A percentile compares a stretch with the other conserved stretches of the same genome.
phyloP scores from a whole-genome alignment of 768 basidiomycete genomes.

The Tephrocybe sp. region DNA sequence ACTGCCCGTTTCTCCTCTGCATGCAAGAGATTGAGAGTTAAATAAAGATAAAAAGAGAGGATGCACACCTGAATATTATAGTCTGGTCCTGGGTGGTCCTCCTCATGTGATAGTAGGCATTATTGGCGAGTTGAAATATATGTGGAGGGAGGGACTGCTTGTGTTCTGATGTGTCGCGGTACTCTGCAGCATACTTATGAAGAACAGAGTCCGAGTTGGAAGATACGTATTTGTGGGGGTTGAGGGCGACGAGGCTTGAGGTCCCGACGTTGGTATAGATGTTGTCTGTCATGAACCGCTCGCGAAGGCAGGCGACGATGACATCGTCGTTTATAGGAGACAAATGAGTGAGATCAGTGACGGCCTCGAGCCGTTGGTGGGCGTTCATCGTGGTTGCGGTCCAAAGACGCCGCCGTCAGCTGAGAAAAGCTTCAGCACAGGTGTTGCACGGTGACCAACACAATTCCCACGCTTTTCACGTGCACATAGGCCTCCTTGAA shows the following conservation, averaged over 20 bases:
- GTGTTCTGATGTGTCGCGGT: constrained; percentile 68
- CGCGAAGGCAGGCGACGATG: constrained; percentile 80
- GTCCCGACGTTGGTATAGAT: constrained; percentile 77
- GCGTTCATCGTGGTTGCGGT: constrained; percentile 32
- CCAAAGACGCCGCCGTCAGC: constrained; percentile 9
- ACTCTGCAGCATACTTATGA: constrained; percentile 84
- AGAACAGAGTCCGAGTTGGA: constrained; percentile 82
- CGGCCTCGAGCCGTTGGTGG: constrained; percentile 71
- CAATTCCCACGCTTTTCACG: constrained; percentile 15
- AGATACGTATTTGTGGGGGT: constrained; percentile 88
- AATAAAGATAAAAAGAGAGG: neutral
- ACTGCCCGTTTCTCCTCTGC: constrained; percentile 86
- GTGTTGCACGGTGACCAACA: constrained; percentile 15
- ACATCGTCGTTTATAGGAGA: constrained; percentile 75
- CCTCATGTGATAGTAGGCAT: constrained; percentile 94
- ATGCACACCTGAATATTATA: constrained; percentile 75
- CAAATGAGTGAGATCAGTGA: constrained; percentile 66
- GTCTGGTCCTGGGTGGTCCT: constrained; percentile 92
- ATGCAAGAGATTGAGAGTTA: constrained; percentile 6
- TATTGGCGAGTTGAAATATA: constrained; percentile 87
- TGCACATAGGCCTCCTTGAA: neutral
- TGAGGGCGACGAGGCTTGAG: constrained; percentile 77
- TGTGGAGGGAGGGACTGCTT: constrained; percentile 73
- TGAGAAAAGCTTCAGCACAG: neutral
- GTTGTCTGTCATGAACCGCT: constrained; percentile 80